Evolutionary conservation across 208 protist species (phyloP).

Genomic region (Acanthamoeba divionensis): DNA sequence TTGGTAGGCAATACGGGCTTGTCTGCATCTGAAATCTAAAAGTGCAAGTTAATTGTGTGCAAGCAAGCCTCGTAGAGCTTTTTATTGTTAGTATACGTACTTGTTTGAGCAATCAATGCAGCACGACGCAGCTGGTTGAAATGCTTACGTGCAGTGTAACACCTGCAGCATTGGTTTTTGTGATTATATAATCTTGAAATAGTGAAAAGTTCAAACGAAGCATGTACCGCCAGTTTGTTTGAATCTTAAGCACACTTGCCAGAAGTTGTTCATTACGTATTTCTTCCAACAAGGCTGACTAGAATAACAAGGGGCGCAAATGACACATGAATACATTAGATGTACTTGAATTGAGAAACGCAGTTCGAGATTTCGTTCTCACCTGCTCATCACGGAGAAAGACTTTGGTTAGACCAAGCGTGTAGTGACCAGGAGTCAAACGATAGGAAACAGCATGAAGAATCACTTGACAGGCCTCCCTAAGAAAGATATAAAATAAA

Average conservation of each 20-base stretch:
- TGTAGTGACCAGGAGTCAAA: constrained; percentile 33
- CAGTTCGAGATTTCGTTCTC: too few species aligned
- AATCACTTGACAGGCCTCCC: too few species aligned
- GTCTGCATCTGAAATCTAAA: not conserved
- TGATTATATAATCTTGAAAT: too few species aligned
- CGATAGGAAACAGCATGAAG: constrained; percentile 22
- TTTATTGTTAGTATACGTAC: not conserved
- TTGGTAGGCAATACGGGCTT: not conserved
- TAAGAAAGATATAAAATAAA: too few species aligned
- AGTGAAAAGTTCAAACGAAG: too few species aligned
- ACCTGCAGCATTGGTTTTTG: too few species aligned
- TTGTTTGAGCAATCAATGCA: not conserved
- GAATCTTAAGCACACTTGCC: constrained; percentile 10
- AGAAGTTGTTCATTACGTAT: constrained; percentile 29
- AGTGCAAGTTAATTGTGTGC: not conserved
- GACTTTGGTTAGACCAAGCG: constrained; percentile 24
- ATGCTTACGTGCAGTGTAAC: not conserved
- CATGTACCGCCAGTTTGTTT: constrained; percentile 39
- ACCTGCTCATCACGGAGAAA: constrained; percentile 50
- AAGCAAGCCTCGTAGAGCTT: not conserved
- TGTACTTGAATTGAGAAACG: too few species aligned
- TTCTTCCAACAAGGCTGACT: constrained; percentile 27
- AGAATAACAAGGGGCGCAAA: not conserved
- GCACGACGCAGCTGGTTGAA: not conserved
- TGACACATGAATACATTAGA: not conserved